A percentile compares a stretch with the other conserved stretches of the same genome.
Conservation (phyloP, 2,329 filamentous ascomycete genomes). For the Phialophora tarda region DNA sequence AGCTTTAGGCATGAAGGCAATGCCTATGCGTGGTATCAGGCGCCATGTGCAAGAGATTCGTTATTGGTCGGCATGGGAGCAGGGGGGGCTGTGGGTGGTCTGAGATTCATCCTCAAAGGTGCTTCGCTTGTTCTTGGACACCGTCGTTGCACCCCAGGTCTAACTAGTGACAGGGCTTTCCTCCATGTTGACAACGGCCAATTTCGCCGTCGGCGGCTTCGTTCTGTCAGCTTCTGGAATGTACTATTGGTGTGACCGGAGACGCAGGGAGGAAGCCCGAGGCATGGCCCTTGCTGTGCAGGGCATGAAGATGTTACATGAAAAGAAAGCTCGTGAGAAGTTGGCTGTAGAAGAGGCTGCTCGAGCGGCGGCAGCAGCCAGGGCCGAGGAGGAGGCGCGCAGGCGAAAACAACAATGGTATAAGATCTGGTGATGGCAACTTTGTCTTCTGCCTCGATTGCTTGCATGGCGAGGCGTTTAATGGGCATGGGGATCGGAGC, state of each 20-base stretch:
- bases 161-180: slow-evolving; percentile 28
- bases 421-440: slow-evolving; percentile 52
- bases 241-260: slow-evolving; percentile 84
- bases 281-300: slow-evolving; percentile 87
- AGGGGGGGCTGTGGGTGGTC: slow-evolving; percentile 75
- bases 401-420: slow-evolving; percentile 53
- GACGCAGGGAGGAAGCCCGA: slow-evolving; percentile 73
- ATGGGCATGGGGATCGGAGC: background rate
- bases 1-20: slow-evolving; percentile 65
- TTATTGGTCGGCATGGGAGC: slow-evolving; percentile 81
- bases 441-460: slow-evolving; percentile 28
- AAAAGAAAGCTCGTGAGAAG: slow-evolving; percentile 63
- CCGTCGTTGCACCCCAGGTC: background rate
- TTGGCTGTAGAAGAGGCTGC: slow-evolving; percentile 47
- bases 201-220: slow-evolving; percentile 85
- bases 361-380: slow-evolving; percentile 44
- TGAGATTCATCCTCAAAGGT: slow-evolving; percentile 79
- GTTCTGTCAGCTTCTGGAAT: slow-evolving; percentile 70
- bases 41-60: slow-evolving; percentile 82
- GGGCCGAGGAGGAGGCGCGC: slow-evolving; percentile 49
- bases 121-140: slow-evolving; percentile 41
- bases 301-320: slow-evolving; percentile 75
- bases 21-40: slow-evolving; percentile 73
- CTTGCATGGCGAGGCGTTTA: slow-evolving; percentile 34
- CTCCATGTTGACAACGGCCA: slow-evolving; percentile 54